phyloP scores from a whole-genome alignment of 352 stramenopile genomes.

The Pythium biforme region DNA sequence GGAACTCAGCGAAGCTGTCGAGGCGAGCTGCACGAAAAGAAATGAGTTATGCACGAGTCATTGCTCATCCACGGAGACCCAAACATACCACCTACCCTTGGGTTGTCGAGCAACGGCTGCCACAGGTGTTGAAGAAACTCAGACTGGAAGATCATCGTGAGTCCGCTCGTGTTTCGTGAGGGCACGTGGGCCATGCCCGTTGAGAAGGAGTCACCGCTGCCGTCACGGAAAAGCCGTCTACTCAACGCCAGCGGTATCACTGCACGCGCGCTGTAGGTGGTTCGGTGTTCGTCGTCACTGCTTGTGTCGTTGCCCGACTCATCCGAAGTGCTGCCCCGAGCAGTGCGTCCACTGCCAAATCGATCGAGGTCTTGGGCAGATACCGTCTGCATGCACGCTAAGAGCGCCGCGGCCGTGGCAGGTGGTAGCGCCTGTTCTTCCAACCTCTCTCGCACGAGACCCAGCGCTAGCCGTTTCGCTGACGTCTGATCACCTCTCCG shows the following conservation, averaged over 20 bases:
- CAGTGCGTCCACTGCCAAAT: constrained; percentile 2
- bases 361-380: constrained; percentile 33
- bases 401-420: constrained; percentile 31
- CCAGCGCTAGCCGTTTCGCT: constrained; percentile 51
- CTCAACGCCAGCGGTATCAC: constrained; percentile 24
- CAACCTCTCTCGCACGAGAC: constrained; percentile 51
- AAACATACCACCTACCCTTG: constrained; percentile 30
- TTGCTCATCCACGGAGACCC: not conserved
- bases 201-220: not conserved
- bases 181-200: not conserved
- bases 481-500: constrained; percentile 44
- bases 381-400: constrained; percentile 49
- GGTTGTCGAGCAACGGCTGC: constrained; percentile 42
- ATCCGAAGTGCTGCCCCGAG: constrained; percentile 19
- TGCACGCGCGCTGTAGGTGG: constrained; percentile 9
- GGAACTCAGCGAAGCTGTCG: constrained; percentile 37
- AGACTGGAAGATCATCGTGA: constrained; percentile 50
- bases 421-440: constrained; percentile 48
- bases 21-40: constrained; percentile 30
- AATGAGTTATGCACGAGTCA: not conserved
- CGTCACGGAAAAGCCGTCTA: constrained; percentile 12
- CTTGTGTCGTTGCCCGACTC: constrained; percentile 38
- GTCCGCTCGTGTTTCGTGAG: constrained; percentile 38
- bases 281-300: constrained; percentile 34
- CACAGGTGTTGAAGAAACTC: constrained; percentile 64